Evolutionary conservation across 352 stramenopile species (phyloP), one percentile per base, ranked within the genome.

Genomic region (Globisporangium okanoganense): DNA sequence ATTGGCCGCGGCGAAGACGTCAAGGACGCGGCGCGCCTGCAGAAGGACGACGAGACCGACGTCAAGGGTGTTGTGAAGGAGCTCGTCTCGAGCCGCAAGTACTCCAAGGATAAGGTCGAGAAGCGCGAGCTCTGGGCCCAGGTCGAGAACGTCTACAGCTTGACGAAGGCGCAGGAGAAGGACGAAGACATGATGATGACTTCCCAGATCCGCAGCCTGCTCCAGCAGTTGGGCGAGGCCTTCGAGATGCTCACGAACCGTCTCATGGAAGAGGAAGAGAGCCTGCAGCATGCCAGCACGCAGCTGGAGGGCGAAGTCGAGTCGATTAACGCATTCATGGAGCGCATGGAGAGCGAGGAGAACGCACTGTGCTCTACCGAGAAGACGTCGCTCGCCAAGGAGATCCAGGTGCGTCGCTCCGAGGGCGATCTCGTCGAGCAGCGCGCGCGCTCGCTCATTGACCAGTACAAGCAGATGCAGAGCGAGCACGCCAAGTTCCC

Each of bases 171-270:
- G 20, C 86, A 95, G 69, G 86, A 94, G 72, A 94, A 95, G 79
- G 86, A 95, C 52, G 84, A 95, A 69, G 86, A 95, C 69, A 94
- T 95, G 86, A 95, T 95, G 86, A 95, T 95, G 86, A 95, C 86
- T 47, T 92, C 82, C 38, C 86, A 95, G 70, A 95, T 95, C 69
- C 86, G 86, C 54, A 89, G 82, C 27, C 64, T 95, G 53, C 70
- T 95, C 31, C 84, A 92, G 68, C 86, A 95, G 70, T 71, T 95
- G 53, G 84, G 84, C 38, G 86, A 95, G 55, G 84, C 86, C 5
- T 95, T 95, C 49, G 86, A 95, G 70, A 94, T 95, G 86, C 78
- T 94, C 45, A 81, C 86, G 3, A 95, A 95, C 75, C 86, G 86
- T 33, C 71, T 95, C 4, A 59, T 90, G 14, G 86, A 95, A 61